These are phyloP conservation scores for Bolboschoenus planiculmis DNA, from an alignment of 176 grass and related monocot genomes.

Conservation along the genomic window DNA sequence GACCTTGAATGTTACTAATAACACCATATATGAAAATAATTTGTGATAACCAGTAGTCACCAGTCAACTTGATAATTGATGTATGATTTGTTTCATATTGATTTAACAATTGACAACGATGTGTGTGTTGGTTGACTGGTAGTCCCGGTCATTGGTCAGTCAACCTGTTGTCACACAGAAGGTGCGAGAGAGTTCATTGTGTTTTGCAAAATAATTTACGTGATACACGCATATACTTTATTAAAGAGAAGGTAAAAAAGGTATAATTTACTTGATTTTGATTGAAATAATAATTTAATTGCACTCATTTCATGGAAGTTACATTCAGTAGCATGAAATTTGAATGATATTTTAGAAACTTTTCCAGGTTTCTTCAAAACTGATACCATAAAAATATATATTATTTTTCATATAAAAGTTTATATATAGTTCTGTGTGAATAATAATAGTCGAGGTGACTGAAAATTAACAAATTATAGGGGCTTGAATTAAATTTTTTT, in stretches of 20 bases:
- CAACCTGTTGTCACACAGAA: not conserved
- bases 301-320: no score
- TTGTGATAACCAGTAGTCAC: not conserved
- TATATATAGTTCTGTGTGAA: no score
- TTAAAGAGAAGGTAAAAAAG: not conserved
- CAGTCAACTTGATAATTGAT: not conserved
- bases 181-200: not conserved
- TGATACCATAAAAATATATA: no score
- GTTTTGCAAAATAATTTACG: not conserved
- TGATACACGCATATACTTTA: not conserved
- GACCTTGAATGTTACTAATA: not conserved
- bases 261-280: not conserved
- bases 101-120: no score
- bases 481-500: no score
- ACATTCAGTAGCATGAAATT: no score
- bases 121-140: not conserved
- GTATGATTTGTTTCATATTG: not conserved
- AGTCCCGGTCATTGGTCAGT: not conserved
- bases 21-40: not conserved
- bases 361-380: no score
- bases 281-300: no score
- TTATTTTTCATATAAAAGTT: no score
- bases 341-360: no score
- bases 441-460: no score
- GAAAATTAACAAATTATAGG: no score